Conservation (phyloP, 2,329 filamentous ascomycete species). For the Penicillium hesseltinei region DNA sequence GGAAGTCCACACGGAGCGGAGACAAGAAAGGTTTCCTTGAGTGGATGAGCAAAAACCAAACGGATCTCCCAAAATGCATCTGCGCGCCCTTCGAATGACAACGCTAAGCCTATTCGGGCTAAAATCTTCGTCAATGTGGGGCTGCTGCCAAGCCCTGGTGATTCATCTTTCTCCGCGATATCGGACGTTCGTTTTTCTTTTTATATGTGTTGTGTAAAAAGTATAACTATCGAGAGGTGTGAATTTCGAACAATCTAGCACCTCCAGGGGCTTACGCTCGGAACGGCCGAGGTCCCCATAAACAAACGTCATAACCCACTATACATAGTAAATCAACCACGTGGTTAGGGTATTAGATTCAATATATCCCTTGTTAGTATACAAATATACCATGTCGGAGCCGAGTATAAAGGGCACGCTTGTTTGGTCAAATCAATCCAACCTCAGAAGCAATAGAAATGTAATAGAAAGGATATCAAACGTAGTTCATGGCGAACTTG, state of each 20-base stretch:
- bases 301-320: neutral
- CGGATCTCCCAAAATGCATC: conserved; percentile 6
- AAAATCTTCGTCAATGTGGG: neutral
- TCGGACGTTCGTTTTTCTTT: neutral
- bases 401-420: too few relatives aligned
- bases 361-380: neutral
- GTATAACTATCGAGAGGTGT: neutral
- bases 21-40: neutral
- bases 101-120: conserved; percentile 25
- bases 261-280: too few relatives aligned
- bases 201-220: neutral
- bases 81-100: conserved; percentile 35
- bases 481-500: too few relatives aligned
- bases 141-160: conserved; percentile 5
- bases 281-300: neutral
- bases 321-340: neutral
- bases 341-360: neutral
- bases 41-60: conserved; percentile 6
- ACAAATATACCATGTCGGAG: neutral
- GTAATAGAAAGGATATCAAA: too few relatives aligned
- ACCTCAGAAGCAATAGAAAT: too few relatives aligned
- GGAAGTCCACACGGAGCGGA: conserved; percentile 5
- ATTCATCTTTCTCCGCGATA: conserved; percentile 9
- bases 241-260: too few relatives aligned
- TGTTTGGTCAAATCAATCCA: too few relatives aligned